Conservation (phyloP, 164 flowering plant genomes). For the Malania oleifera region DNA sequence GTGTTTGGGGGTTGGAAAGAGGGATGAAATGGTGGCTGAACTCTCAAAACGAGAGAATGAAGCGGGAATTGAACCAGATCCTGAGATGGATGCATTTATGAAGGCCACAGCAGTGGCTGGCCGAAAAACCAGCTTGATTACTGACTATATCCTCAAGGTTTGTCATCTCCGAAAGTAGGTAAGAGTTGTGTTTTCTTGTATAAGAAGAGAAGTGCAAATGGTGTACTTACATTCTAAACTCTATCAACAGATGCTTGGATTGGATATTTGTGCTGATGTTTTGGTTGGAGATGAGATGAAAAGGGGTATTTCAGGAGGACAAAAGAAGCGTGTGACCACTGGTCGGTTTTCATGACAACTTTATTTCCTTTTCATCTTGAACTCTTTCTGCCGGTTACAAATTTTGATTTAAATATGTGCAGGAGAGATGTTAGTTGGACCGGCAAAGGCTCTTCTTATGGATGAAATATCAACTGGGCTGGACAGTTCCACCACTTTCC, state of each 20-base stretch:
- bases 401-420: constrained; percentile 7
- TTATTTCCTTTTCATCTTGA: background rate
- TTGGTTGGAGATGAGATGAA: constrained; percentile 44
- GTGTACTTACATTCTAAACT: background rate
- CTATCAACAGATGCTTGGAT: constrained; percentile 40
- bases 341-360: constrained; percentile 20
- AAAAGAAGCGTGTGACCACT: constrained; percentile 47
- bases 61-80: constrained; percentile 43
- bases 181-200: background rate
- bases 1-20: constrained; percentile 42
- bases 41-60: constrained; percentile 38
- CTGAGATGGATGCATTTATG: constrained; percentile 50
- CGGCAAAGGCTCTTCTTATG: constrained; percentile 50
- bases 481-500: constrained; percentile 61
- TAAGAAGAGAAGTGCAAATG: background rate
- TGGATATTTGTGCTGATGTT: constrained; percentile 44
- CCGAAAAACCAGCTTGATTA: constrained; percentile 36
- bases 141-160: constrained; percentile 47
- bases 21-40: constrained; percentile 36
- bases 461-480: constrained; percentile 67
- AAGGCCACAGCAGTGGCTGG: constrained; percentile 40
- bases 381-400: background rate
- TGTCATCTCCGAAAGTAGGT: background rate
- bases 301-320: constrained; percentile 54
- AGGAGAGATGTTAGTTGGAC: constrained; percentile 69